phyloP scores from a whole-genome alignment of 495 filamentous ascomycete genomes.

The Astrothelium macrocarpum region DNA sequence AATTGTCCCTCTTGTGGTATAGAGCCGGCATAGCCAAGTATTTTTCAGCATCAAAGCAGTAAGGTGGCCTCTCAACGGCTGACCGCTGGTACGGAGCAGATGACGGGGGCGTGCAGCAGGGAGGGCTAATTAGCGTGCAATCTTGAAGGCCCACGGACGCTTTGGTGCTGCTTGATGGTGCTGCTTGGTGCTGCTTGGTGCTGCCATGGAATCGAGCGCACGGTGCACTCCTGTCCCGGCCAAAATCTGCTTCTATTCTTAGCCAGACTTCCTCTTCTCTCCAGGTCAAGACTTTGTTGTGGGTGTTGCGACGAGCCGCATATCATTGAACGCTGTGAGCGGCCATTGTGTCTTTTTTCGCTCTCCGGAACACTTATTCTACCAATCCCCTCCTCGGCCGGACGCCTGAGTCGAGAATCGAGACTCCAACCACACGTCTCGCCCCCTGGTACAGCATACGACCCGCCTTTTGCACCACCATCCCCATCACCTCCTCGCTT shows the following conservation, averaged over 20 bases:
- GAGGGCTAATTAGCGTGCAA: background rate
- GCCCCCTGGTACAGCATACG: background rate
- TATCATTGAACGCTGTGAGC: background rate
- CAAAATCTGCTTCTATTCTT: conserved; percentile 2
- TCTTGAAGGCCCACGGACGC: no score
- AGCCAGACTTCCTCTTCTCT: background rate
- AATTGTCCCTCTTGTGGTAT: background rate
- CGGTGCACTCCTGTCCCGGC: background rate
- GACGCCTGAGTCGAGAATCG: background rate
- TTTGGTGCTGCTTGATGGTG: no score
- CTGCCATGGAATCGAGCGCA: background rate
- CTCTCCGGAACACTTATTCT: background rate
- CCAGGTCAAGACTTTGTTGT: background rate
- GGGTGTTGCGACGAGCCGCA: background rate
- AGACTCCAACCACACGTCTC: background rate
- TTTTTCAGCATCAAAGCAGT: background rate
- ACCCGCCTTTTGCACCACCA: background rate
- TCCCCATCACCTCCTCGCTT: background rate
- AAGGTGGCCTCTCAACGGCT: background rate
- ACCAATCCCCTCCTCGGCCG: background rate
- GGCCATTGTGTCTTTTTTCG: background rate
- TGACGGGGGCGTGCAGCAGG: background rate
- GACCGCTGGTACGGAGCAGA: background rate
- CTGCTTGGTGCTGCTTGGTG: no score
- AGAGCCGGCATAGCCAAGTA: background rate